phyloP scores from a whole-genome alignment of 2,329 filamentous ascomycete genomes.

The Polytolypa hystricis region DNA sequence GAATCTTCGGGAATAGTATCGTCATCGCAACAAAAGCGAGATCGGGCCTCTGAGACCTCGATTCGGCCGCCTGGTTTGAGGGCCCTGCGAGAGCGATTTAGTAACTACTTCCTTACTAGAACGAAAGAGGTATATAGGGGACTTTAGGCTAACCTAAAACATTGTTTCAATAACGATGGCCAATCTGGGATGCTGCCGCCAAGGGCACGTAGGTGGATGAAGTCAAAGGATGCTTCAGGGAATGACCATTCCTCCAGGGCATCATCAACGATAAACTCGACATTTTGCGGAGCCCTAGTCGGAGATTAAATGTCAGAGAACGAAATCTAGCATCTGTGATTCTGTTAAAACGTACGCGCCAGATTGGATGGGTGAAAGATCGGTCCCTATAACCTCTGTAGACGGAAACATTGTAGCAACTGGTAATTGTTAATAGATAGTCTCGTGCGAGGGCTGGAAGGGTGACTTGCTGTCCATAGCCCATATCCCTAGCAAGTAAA shows the following conservation, averaged over 20 bases:
- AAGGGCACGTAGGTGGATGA: slow-evolving; percentile 45
- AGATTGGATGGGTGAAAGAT: slow-evolving; percentile 22
- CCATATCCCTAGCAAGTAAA: slow-evolving; percentile 22
- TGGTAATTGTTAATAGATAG: neutral
- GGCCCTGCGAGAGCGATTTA: slow-evolving; percentile 13
- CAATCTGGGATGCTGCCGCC: slow-evolving; percentile 44
- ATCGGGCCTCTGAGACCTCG: slow-evolving; percentile 16
- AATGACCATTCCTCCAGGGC: slow-evolving; percentile 50
- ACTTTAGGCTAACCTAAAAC: slow-evolving; percentile 29
- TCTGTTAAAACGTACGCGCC: slow-evolving; percentile 4
- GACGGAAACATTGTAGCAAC: slow-evolving; percentile 23
- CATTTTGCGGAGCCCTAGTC: slow-evolving; percentile 45
- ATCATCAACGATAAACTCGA: slow-evolving; percentile 54
- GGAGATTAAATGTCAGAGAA: neutral
- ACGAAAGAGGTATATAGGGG: neutral
- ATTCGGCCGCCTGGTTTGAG: slow-evolving; percentile 15
- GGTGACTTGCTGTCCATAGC: slow-evolving; percentile 18
- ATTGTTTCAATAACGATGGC: slow-evolving; percentile 35
- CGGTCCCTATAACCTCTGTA: slow-evolving; percentile 18
- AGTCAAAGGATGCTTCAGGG: slow-evolving; percentile 38
- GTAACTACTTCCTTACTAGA: too few species aligned
- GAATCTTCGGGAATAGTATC: slow-evolving; percentile 8
- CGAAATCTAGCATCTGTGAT: neutral
- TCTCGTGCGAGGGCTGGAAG: neutral
- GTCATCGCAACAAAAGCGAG: slow-evolving; percentile 11